phyloP scores from a whole-genome alignment of 805 yeast species.

The Candida vaughaniae region DNA sequence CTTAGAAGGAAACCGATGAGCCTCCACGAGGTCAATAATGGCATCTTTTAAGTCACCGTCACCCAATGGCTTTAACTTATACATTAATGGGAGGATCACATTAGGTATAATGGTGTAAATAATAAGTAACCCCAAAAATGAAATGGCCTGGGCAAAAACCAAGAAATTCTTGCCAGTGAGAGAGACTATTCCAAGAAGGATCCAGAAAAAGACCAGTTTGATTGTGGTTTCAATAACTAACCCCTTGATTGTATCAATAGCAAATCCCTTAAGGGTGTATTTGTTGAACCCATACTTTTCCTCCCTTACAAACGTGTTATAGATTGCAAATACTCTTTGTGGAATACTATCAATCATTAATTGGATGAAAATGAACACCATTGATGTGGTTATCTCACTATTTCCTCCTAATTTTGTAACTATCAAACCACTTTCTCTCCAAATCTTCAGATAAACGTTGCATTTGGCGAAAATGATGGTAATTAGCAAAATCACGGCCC shows the following conservation, averaged over 20 bases:
- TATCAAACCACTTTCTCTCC: neutral
- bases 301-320: slow-evolving; percentile 7
- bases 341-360: neutral
- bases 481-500: neutral
- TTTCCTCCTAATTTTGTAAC: neutral
- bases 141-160: slow-evolving; percentile 53
- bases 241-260: neutral
- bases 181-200: neutral
- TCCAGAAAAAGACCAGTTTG: slow-evolving; percentile 1
- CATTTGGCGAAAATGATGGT: neutral
- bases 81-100: slow-evolving; percentile 85
- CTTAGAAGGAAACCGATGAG: slow-evolving; percentile 78
- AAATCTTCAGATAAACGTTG: neutral
- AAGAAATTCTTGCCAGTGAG: neutral
- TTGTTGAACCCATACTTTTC: slow-evolving; percentile 9
- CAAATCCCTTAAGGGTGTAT: slow-evolving; percentile 2
- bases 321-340: neutral
- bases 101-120: slow-evolving; percentile 76
- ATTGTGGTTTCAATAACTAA: neutral
- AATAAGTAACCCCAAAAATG: slow-evolving; percentile 66
- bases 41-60: slow-evolving; percentile 81
- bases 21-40: slow-evolving; percentile 72
- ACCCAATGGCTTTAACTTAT: slow-evolving; percentile 81
- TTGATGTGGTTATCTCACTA: neutral
- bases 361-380: neutral